Percentiles rank a stretch among this genome's conserved stretches.
phyloP scores from a whole-genome alignment of 495 filamentous ascomycete genomes.

The Rusavskia elegans region DNA sequence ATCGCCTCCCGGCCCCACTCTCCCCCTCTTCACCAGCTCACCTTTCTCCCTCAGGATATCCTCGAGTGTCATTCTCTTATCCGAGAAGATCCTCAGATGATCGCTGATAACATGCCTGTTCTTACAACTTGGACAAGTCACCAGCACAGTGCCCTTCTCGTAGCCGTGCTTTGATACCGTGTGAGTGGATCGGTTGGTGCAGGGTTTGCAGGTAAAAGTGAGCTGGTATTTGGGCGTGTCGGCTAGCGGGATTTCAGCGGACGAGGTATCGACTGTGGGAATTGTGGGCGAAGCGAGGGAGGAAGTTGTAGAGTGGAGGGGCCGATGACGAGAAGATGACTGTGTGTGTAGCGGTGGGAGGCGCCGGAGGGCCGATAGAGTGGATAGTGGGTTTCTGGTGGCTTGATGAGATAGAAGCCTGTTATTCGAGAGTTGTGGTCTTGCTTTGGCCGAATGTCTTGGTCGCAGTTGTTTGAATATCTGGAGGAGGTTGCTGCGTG shows the following conservation, averaged over 20 bases:
- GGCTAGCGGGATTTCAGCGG: constrained; percentile 20
- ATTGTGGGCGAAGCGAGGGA: constrained; percentile 18
- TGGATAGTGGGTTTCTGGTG: not conserved
- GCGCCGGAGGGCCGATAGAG: not conserved
- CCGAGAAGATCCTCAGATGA: constrained; percentile 65
- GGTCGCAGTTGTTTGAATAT: not conserved
- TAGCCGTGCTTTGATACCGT: constrained; percentile 82
- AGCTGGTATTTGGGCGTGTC: constrained; percentile 63
- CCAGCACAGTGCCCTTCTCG: constrained; percentile 71
- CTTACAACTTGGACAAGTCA: constrained; percentile 70
- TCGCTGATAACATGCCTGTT: constrained; percentile 85
- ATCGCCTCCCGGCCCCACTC: constrained; percentile 25
- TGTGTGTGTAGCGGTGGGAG: not conserved
- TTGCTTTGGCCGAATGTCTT: not conserved
- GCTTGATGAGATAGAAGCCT: not conserved
- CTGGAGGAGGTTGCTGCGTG: not conserved
- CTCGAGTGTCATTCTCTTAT: constrained; percentile 50
- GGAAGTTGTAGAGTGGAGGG: constrained; percentile 6
- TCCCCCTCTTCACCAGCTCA: constrained; percentile 44
- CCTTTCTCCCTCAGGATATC: constrained; percentile 54
- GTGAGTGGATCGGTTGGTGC: constrained; percentile 57
- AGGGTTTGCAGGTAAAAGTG: constrained; percentile 86
- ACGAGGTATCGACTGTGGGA: not conserved
- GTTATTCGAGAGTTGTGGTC: not conserved
- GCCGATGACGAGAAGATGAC: not conserved